Evolutionary conservation across 176 grass and related monocot species (phyloP), one percentile per base, ranked within the genome.

Genomic region (Hordeum marinum): DNA sequence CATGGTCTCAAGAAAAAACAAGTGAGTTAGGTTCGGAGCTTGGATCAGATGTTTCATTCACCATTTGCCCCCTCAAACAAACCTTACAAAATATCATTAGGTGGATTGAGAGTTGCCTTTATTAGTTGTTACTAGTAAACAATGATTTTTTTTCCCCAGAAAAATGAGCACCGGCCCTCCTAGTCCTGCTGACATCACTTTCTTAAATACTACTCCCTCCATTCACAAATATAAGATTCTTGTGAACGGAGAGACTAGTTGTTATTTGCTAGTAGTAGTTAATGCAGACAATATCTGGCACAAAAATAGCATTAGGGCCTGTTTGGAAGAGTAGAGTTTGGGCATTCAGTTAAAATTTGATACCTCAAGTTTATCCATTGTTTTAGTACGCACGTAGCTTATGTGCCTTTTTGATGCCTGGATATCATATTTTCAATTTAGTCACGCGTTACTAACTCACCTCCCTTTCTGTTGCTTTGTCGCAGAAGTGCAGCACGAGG

Each of bases 401-500:
- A 62, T 8, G 14, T n/a, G n/a, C n/a, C 36, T 7, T 3, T 23
- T 89, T 80, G 9, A 17, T 1, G 59, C 35, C 4, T 21, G 71
- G 8, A 34, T 77, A 26, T 27, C 77, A 14, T 8, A 3, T 63
- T 29, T 25, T 82, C 70, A 3, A 60, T 59, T 66, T 21, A 13
- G 65, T 14, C 42, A 35, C 13, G 8, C 50, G 7, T 80, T 62
- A 18, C 31, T 41, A 60, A 82, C 68, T 76, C 40, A 68, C 12
- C 8, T 84, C 59, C 6, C 15, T 24, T 69, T 87, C 6, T 82
- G 57, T 82, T 92, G 17, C 63, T 45, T 76, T 68, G 59, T 48
- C 76, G 82, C 90, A 95, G 93, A 68, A 90, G 88, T 41, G 85
- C 84, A 72, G 69, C 85, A 25, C 73, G 88, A 21, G 84, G 90